These are phyloP conservation scores for Diatrype stigma DNA, from an alignment of 2,329 filamentous ascomycete species.

Conservation along the genomic window DNA sequence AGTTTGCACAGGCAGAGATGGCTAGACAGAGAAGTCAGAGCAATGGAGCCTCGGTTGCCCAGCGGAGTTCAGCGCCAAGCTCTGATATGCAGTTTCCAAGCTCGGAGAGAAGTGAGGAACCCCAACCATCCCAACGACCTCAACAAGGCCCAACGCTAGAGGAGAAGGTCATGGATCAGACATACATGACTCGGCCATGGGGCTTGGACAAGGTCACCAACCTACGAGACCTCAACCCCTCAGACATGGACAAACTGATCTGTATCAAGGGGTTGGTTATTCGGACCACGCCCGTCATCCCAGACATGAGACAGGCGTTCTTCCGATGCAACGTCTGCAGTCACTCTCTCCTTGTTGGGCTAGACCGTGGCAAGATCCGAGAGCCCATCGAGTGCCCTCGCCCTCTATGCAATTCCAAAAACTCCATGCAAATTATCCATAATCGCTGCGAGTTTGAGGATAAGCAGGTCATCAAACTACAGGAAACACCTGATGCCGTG, in stretches of 20 bases:
- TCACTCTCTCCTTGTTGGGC: conserved; percentile 82
- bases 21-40: conserved; percentile 53
- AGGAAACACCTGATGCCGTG: conserved; percentile 93
- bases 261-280: conserved; percentile 96
- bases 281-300: conserved; percentile 90
- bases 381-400: conserved; percentile 90
- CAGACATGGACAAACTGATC: conserved; percentile 93
- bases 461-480: conserved; percentile 97
- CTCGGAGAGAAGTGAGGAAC: conserved; percentile 65
- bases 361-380: conserved; percentile 93
- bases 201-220: conserved; percentile 85
- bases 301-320: conserved; percentile 98
- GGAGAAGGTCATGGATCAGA: conserved; percentile 72
- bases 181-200: conserved; percentile 85
- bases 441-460: conserved; percentile 93
- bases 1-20: conserved; percentile 78
- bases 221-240: conserved; percentile 88
- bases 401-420: conserved; percentile 73
- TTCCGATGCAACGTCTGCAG: conserved; percentile 94
- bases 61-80: conserved; percentile 56
- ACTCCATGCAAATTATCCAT: conserved; percentile 98
- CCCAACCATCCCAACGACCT: conserved; percentile 36
- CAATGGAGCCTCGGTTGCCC: conserved; percentile 38
- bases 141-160: conserved; percentile 60
- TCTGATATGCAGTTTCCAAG: conserved; percentile 75